Conservation (phyloP, 2,329 filamentous ascomycete species). For the Gyromitra esculenta region DNA sequence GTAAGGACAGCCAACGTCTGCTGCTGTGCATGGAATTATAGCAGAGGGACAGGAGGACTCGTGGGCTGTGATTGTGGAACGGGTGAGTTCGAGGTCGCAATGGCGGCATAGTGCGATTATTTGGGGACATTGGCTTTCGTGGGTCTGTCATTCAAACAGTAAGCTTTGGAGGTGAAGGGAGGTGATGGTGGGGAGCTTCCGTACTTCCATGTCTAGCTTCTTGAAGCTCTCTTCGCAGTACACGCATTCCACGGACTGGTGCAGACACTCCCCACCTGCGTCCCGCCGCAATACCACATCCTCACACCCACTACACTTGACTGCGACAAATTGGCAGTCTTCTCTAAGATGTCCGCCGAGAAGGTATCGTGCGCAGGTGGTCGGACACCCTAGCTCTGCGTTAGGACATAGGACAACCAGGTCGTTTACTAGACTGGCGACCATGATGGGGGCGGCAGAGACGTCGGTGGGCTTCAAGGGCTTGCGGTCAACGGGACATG, state of each 20-base stretch:
- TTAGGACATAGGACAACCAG: constrained; percentile 71
- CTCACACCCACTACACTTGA: constrained; percentile 67
- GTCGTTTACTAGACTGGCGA: constrained; percentile 71
- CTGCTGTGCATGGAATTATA: constrained; percentile 55
- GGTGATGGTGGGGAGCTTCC: constrained; percentile 1
- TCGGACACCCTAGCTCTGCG: constrained; percentile 64
- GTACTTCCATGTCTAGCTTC: constrained; percentile 63
- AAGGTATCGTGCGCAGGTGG: constrained; percentile 66
- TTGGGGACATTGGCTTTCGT: constrained; percentile 63
- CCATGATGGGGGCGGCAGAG: constrained; percentile 62
- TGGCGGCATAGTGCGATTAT: constrained; percentile 65
- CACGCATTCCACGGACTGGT: constrained; percentile 66
- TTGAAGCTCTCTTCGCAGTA: constrained; percentile 67
- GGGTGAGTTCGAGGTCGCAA: constrained; percentile 63
- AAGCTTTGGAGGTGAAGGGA: constrained; percentile 15
- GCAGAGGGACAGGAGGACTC: constrained; percentile 53
- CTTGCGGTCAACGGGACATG: constrained; percentile 58
- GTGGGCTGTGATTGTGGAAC: constrained; percentile 54
- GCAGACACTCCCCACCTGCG: constrained; percentile 67
- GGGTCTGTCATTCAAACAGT: constrained; percentile 59
- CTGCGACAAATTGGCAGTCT: constrained; percentile 68
- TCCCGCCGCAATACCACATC: constrained; percentile 67
- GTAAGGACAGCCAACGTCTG: constrained; percentile 55
- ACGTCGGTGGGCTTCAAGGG: constrained; percentile 56
- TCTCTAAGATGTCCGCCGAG: constrained; percentile 68